Base-by-base conservation (phyloP, 129 eudicot genomes). In the Rutidosis leptorrhynchoides region DNA sequence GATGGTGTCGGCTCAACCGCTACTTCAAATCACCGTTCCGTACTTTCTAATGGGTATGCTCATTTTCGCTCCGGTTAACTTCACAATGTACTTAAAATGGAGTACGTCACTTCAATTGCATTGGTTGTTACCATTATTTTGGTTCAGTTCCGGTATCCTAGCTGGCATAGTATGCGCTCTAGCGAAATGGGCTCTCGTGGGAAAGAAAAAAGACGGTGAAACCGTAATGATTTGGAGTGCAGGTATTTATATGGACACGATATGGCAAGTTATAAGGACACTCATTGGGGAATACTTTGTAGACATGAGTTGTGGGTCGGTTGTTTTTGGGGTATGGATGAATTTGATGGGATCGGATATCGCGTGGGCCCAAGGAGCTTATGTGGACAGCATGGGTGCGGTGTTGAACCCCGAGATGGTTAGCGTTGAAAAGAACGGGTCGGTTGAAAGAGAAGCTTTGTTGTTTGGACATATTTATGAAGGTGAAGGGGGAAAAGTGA, bases 181-280 rank as follows among this genome's bases (percentile, higher is more conserved):
- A 57, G 66, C 78, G 1, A 85, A 85, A 74, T 85, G 85, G 85
- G 54, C 80, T 52, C 67, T 85, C 1, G 92, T 82, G 3, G 92
- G 92, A n/a, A 85, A 70, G 30, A 82, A 74, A 66, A 70, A 74
- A 70, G 75, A 82, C 9, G 78, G 80, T 0, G 78, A 79, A 53
- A 62, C 54, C 6, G 81, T 67, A 69, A 76, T 71, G 71, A 85
- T 85, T 45, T 85, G 92, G 87, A 79, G 87, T 51, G 12, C 12
- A 16, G 72, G 83, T 15, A 70, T 77, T 4, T 85, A 74, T n/a
- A 74, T 82, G 83, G 85, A 82, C 80, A 85, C 92, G 0, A 23
- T 69, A 51, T 85, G 92, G 92, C 92, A 85, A 56, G 92, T 85
- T 0, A 79, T 82, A n/a, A 79, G 78, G 64, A 85, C 92, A 43